Base-by-base conservation (phyloP, 768 basidiomycete genomes). In the Agaricus subrufescens region DNA sequence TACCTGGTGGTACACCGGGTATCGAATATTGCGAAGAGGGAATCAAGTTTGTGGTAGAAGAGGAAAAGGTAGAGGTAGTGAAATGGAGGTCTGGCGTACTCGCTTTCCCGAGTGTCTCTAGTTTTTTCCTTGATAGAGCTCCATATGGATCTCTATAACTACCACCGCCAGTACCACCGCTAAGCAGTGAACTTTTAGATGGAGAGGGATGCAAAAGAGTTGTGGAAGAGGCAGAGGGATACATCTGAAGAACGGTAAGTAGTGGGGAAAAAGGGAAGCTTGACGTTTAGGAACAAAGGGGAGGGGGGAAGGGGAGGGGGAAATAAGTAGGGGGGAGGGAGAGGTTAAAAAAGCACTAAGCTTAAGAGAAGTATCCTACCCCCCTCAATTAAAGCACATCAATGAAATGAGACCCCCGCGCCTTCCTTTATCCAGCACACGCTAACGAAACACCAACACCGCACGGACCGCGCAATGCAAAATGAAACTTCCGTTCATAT, bases 401-500 rank as follows among this genome's bases (percentile, higher is more conserved):
- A 38, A 34, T 19, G 48, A 39, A 50, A 14, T 42, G 26, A 11
- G 23, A 19, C 37, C 14, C 4, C 11, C 11, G n/a, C 50, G 6
- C 40, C 50, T 50, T 53, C 44, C 46, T 53, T 43, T 37, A 42
- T 23, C 34, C 34, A 11, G 34, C 34, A 34, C 34, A 34, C 34
- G 34, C 34, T 34, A 34, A 34, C 34, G 34, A 34, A 34, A 34
- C 46, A 27, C 6, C 19, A 25, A 7, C n/a, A 15, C 54, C 54
- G 43, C 49, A 47, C 37, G 47, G 54, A 49, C 47, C 42, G n/a
- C n/a, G 42, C 47, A 48, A 43, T 31, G 48, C 38, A 34, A 19
- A 9, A 40, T 49, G 54, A 56, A 56, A 56, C 54, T 34, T 34
- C 12, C 0, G 12, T 55, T 29, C 26, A 38, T 46, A 39, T 30